A percentile compares a stretch with the other conserved stretches of the same genome.
These are phyloP conservation scores for Alternaria gansuensis DNA, from an alignment of 2,329 filamentous ascomycete species.

Conservation along the genomic window DNA sequence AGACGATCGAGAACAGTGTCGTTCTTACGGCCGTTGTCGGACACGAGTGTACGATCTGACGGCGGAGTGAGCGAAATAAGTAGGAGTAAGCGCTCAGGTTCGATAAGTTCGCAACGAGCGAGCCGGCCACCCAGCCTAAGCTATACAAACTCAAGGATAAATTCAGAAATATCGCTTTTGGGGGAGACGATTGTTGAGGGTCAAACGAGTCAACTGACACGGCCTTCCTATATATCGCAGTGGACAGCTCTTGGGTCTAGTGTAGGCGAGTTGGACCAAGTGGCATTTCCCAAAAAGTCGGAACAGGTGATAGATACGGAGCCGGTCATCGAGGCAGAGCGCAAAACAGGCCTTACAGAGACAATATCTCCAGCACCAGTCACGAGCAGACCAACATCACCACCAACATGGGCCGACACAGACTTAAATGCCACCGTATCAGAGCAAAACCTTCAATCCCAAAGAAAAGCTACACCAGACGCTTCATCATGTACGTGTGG, in stretches of 20 bases:
- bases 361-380: neutral
- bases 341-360: neutral
- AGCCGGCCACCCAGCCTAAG: conserved; percentile 37
- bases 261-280: neutral
- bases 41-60: conserved; percentile 30
- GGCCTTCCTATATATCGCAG: conserved; percentile 19
- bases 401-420: neutral
- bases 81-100: conserved; percentile 31
- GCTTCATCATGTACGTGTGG: conserved; percentile 26
- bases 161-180: conserved; percentile 32
- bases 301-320: neutral
- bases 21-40: conserved; percentile 39
- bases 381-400: neutral
- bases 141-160: conserved; percentile 33
- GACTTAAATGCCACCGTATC: too few species aligned
- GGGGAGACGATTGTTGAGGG: conserved; percentile 19
- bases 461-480: neutral
- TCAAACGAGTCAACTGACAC: conserved; percentile 10
- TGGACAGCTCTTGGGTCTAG: conserved; percentile 4
- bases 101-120: conserved; percentile 27
- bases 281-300: neutral
- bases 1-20: conserved; percentile 46
- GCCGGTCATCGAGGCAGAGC: neutral
- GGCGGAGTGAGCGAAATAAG: conserved; percentile 17
- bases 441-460: neutral